phyloP scores from a whole-genome alignment of 2,329 filamentous ascomycete genomes.

The Tolypocladium inflatum region DNA sequence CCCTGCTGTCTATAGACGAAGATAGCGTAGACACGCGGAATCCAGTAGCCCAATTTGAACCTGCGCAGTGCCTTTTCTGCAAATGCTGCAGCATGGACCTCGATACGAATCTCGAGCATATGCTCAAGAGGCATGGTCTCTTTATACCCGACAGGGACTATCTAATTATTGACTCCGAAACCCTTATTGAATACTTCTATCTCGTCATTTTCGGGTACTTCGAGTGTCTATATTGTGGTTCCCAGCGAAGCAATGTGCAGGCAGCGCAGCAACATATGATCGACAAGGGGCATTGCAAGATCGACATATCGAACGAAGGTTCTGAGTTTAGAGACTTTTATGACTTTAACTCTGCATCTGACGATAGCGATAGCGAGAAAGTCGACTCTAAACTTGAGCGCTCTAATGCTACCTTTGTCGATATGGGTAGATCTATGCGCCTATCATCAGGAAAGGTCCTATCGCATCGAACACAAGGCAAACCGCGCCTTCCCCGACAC shows the following conservation, averaged over 20 bases:
- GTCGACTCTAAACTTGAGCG: background rate
- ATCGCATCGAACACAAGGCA: background rate
- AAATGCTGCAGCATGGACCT: conserved; percentile 16
- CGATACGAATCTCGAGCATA: conserved; percentile 32
- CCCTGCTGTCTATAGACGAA: background rate
- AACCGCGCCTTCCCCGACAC: background rate
- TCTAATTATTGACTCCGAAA: conserved; percentile 35
- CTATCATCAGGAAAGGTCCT: background rate
- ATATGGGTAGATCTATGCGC: background rate
- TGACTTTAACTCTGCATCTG: background rate
- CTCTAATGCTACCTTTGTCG: background rate
- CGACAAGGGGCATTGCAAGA: conserved; percentile 36
- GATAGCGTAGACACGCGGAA: background rate
- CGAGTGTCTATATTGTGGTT: conserved; percentile 42
- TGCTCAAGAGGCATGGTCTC: conserved; percentile 38
- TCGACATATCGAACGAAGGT: conserved; percentile 23
- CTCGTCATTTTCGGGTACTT: conserved; percentile 36
- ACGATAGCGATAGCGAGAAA: background rate
- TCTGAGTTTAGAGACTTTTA: conserved; percentile 33
- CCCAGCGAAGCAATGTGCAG: conserved; percentile 27
- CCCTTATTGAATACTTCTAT: conserved; percentile 36
- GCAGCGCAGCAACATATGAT: conserved; percentile 43
- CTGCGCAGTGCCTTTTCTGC: conserved; percentile 34
- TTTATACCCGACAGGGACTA: conserved; percentile 27
- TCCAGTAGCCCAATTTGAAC: conserved; percentile 10